Evolutionary conservation across 148 eudicot genomes (phyloP).

Genomic region (Pouteria glomerata): DNA sequence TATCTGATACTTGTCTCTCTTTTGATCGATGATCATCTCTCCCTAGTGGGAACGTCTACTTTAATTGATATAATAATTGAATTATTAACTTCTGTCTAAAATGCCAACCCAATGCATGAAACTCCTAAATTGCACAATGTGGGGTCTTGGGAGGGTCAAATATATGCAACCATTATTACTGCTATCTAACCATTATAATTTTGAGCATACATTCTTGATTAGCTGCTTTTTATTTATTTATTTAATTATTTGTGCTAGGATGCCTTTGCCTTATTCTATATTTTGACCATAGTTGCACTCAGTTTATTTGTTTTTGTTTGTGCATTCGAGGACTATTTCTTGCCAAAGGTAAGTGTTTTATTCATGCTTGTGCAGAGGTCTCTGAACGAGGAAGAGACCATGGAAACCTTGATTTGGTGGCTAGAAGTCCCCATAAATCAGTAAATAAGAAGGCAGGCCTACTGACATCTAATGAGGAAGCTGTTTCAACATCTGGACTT

Average conservation of each 20-base stretch:
- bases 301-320: background rate
- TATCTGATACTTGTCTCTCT: background rate
- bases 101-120: too few relatives aligned
- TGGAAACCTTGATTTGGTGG: conserved; percentile 47
- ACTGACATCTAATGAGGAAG: conserved; percentile 52
- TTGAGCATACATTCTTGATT: background rate
- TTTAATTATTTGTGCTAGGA: background rate
- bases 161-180: too few relatives aligned
- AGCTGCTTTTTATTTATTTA: background rate
- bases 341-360: background rate
- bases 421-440: conserved; percentile 50
- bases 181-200: background rate
- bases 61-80: background rate
- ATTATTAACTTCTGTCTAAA: background rate
- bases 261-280: conserved; percentile 5
- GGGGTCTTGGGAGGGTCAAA: too few relatives aligned
- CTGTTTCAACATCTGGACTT: conserved; percentile 75
- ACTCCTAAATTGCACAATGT: too few relatives aligned
- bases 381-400: conserved; percentile 84
- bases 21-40: background rate
- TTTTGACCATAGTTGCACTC: background rate
- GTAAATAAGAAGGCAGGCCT: conserved; percentile 52
- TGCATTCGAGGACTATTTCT: background rate
- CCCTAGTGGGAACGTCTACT: background rate
- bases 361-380: conserved; percentile 53